Conservation (phyloP, 805 yeast genomes). For the Jamesozyma jinghongensis region DNA sequence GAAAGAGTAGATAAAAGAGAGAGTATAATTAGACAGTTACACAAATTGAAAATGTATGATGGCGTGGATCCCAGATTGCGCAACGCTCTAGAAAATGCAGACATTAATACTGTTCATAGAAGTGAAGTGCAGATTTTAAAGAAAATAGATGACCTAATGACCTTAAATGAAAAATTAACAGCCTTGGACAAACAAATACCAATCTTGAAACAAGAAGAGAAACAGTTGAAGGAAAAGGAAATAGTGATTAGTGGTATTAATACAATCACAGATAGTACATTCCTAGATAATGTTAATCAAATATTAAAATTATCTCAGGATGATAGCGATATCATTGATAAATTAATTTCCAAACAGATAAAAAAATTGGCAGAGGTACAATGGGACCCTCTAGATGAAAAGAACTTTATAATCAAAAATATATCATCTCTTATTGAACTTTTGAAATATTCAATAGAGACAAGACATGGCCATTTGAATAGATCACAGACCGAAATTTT, state of each 20-base stretch:
- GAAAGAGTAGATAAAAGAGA: neutral
- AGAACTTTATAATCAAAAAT: constrained; percentile 1
- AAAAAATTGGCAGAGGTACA: constrained; percentile 2
- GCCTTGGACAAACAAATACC: constrained; percentile 1
- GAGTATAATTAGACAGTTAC: constrained; percentile 1
- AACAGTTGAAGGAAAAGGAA: neutral
- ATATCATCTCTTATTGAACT: constrained; percentile 10
- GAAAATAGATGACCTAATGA: neutral
- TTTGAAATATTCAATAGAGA: constrained; percentile 16
- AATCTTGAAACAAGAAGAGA: neutral
- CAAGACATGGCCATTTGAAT: constrained; percentile 11
- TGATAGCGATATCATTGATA: constrained; percentile 15
- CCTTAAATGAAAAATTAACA: neutral
- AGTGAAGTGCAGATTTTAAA: neutral
- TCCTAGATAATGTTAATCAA: constrained; percentile 3
- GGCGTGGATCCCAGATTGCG: neutral
- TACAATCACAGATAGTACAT: neutral
- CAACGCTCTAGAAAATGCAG: neutral
- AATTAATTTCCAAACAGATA: constrained; percentile 10
- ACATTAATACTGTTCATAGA: neutral
- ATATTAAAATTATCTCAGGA: constrained; percentile 9
- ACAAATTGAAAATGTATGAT: constrained; percentile 1
- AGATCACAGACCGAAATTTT: constrained; percentile 20
- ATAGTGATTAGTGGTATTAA: neutral
- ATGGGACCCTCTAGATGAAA: constrained; percentile 9